These are phyloP conservation scores for Aphanomyces invadans DNA, from an alignment of 352 stramenopile genomes.

Conservation along the genomic window DNA sequence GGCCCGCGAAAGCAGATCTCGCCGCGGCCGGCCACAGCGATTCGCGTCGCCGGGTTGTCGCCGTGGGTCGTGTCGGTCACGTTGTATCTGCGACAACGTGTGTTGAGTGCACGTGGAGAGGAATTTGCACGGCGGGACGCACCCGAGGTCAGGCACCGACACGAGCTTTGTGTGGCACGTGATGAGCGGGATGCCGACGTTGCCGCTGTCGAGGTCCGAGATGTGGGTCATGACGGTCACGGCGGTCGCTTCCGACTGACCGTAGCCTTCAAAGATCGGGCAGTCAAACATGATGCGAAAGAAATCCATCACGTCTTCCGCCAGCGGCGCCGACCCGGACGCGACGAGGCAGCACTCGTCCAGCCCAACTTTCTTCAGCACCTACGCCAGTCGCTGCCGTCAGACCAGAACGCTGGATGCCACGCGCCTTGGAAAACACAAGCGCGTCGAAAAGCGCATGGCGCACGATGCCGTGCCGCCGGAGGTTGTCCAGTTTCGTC, in stretches of 20 bases:
- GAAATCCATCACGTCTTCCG: slow-evolving; percentile 90
- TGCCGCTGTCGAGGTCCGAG: slow-evolving; percentile 3
- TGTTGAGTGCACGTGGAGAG: too few relatives aligned
- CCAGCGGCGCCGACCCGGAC: slow-evolving; percentile 89
- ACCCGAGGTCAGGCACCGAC: slow-evolving; percentile 94
- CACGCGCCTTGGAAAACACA: slow-evolving; percentile 90
- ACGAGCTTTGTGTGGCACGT: slow-evolving; percentile 87
- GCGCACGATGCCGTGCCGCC: slow-evolving; percentile 32
- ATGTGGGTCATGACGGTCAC: slow-evolving; percentile 29
- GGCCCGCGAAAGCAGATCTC: slow-evolving; percentile 73
- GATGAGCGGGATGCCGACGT: slow-evolving; percentile 81
- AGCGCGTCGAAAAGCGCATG: slow-evolving; percentile 91
- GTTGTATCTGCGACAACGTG: slow-evolving; percentile 51
- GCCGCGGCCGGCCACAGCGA: slow-evolving; percentile 53
- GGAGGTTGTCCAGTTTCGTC: slow-evolving; percentile 40
- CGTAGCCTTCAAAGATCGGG: slow-evolving; percentile 91
- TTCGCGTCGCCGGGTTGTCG: slow-evolving; percentile 23
- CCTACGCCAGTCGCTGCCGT: slow-evolving; percentile 22
- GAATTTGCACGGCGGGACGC: too few relatives aligned
- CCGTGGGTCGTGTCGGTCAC: slow-evolving; percentile 35
- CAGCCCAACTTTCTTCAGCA: slow-evolving; percentile 29
- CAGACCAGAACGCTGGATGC: slow-evolving; percentile 33
- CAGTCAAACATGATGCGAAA: slow-evolving; percentile 88
- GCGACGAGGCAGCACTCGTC: slow-evolving; percentile 88
- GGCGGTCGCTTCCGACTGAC: slow-evolving; percentile 90